These are phyloP conservation scores for Aspergillus glaucus DNA, from an alignment of 2,329 filamentous ascomycete genomes.

Conservation along the genomic window DNA sequence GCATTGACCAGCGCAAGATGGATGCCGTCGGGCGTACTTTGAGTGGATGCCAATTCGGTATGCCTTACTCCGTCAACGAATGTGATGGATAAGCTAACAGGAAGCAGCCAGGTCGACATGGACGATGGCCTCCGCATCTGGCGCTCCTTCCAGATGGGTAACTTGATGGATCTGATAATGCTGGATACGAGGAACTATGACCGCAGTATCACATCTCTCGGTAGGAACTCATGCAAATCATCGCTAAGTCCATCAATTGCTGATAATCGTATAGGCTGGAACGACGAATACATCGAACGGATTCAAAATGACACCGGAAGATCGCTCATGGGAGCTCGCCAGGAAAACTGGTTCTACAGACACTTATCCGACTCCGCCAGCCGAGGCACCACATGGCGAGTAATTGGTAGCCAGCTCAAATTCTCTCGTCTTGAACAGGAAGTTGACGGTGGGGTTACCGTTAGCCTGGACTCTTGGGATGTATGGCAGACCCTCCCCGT, in stretches of 20 bases:
- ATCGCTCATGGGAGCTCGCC: conserved; percentile 63
- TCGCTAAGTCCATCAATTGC: too few relatives aligned
- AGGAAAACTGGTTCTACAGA: conserved; percentile 70
- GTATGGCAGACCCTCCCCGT: conserved; percentile 25
- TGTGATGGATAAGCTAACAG: too few relatives aligned
- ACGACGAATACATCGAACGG: conserved; percentile 54
- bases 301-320: conserved; percentile 63
- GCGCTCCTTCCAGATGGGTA: conserved; percentile 47
- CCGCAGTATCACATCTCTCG: too few relatives aligned
- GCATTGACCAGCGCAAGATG: conserved; percentile 66
- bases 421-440: conserved; percentile 9
- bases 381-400: conserved; percentile 63
- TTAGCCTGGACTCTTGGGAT: conserved; percentile 2
- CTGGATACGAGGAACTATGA: too few relatives aligned
- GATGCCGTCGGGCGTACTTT: conserved; percentile 67
- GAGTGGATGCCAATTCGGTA: conserved; percentile 58
- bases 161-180: too few relatives aligned
- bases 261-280: conserved; percentile 17
- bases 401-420: conserved; percentile 63
- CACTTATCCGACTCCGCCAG: conserved; percentile 52
- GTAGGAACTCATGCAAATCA: too few relatives aligned
- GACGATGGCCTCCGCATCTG: conserved; percentile 65
- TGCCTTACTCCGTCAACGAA: conserved; percentile 3
- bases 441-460: conserved; percentile 2
- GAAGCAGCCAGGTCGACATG: conserved; percentile 52